Conservation (phyloP, 2,329 filamentous ascomycete genomes). For the Tolypocladium album region DNA sequence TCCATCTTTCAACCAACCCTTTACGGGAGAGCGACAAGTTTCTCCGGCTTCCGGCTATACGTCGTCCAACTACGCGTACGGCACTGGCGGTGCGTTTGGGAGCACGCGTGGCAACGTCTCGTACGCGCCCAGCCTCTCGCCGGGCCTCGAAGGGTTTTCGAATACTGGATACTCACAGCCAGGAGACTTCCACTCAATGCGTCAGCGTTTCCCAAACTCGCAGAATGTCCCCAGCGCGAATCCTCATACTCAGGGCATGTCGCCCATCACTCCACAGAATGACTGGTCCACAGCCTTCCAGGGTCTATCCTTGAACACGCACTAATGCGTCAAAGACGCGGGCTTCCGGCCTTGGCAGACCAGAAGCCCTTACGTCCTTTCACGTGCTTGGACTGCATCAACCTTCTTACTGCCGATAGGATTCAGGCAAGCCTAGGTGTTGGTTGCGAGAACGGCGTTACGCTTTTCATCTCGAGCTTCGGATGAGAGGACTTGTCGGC, state of each 20-base stretch:
- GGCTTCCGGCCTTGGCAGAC: not conserved
- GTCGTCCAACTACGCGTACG: constrained; percentile 24
- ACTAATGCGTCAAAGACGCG: constrained; percentile 20
- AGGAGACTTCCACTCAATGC: constrained; percentile 34
- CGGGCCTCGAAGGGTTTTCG: constrained; percentile 18
- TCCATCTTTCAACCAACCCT: constrained; percentile 29
- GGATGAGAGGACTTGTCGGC: not conserved
- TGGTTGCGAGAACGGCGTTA: not conserved
- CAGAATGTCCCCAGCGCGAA: constrained; percentile 22
- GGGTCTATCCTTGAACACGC: constrained; percentile 59
- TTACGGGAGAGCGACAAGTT: constrained; percentile 30
- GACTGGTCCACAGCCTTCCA: constrained; percentile 59
- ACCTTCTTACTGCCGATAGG: not conserved
- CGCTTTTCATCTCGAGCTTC: not conserved
- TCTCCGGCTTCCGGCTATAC: constrained; percentile 24
- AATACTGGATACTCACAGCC: constrained; percentile 21
- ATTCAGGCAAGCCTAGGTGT: not conserved
- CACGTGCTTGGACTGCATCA: not conserved
- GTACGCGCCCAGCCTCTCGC: constrained; percentile 17
- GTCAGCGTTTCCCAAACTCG: constrained; percentile 34
- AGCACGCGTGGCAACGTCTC: constrained; percentile 18
- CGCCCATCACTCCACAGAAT: constrained; percentile 31
- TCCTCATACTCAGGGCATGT: constrained; percentile 26
- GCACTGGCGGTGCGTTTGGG: constrained; percentile 19
- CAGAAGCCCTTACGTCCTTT: not conserved